Evolutionary conservation across 768 basidiomycete genomes (phyloP), one percentile per base, ranked within the genome.

Genomic region (Rhodotorula diobovata): DNA sequence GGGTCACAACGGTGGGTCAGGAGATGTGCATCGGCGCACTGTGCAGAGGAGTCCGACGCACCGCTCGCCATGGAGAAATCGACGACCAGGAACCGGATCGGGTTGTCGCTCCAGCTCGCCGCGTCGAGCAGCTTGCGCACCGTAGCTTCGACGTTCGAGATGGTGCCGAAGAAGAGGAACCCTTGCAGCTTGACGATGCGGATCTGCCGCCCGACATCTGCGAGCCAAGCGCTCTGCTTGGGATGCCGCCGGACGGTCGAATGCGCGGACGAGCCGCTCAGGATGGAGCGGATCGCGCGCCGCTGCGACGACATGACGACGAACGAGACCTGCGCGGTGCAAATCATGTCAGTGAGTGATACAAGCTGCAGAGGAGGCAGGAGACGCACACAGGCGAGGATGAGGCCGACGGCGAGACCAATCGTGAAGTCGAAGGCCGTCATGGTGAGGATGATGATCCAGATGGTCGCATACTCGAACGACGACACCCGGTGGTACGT

Each of bases 221-320:
- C n/a, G 21, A 99, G 87, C 80, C 95, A 97, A 7, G 87, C 88
- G 23, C 91, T 85, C 78, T 98, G 95, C 66, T 87, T 88, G 23
- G 75, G 74, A 41, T 78, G 95, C 32, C 95, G 84, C 18, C 95
- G 87, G 8, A 98, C 95, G 2, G 93, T 91, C 4, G 93, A 96
- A 79, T 92, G 87, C 0, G 89, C 89, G 0, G 88, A 85, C 61
- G 90, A 87, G 1, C 94, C 94, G 5, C 88, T 88, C 79, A 78
- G 67, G 48, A 92, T 84, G 0, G 88, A 85, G 16, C 95, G 87
- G 70, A 99, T 93, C 73, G 92, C 91, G 56, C 86, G 82, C 25
- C 91, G 81, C 76, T 89, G 89, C 0, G 93, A 96, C 69, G 90
- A 95, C 77, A 95, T 91, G 4, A 98, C 85, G n/a, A 99, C 95